Conservation (phyloP, 2,329 filamentous ascomycete species). For the Pseudocercospora musae region DNA sequence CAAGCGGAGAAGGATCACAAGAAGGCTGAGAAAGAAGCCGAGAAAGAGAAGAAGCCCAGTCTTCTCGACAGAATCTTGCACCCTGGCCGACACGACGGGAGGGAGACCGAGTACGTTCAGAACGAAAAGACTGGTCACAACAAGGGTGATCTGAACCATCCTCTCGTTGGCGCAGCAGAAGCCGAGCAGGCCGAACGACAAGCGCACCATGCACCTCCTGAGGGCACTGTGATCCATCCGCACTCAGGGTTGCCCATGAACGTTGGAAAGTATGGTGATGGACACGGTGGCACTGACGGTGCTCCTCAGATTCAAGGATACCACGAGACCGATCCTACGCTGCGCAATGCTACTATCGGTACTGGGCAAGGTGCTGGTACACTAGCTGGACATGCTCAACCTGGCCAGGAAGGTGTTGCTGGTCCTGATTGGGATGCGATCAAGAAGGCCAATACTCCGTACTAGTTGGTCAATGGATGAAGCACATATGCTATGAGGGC, state of each 20-base stretch:
- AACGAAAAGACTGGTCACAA: slow-evolving; percentile 1
- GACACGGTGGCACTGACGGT: slow-evolving; percentile 39
- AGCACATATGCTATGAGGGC: background rate
- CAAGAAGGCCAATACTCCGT: slow-evolving; percentile 10
- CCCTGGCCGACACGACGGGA: slow-evolving; percentile 24
- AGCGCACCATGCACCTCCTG: background rate
- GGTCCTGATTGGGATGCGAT: slow-evolving; percentile 18
- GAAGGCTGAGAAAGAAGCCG: slow-evolving; percentile 27
- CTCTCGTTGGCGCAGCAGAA: background rate
- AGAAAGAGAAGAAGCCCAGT: slow-evolving; percentile 34
- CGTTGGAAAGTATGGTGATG: slow-evolving; percentile 38
- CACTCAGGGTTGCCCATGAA: slow-evolving; percentile 43
- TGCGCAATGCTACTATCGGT: background rate
- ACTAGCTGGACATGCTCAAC: background rate
- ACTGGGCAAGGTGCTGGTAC: background rate
- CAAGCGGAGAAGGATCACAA: slow-evolving; percentile 28
- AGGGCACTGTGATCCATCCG: slow-evolving; percentile 36
- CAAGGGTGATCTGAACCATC: slow-evolving; percentile 5
- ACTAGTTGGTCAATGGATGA: background rate
- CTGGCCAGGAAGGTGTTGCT: slow-evolving; percentile 5
- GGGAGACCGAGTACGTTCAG: slow-evolving; percentile 8
- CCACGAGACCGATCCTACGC: slow-evolving; percentile 15
- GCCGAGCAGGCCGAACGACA: background rate
- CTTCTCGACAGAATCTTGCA: slow-evolving; percentile 31
- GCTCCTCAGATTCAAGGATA: slow-evolving; percentile 31